Evolutionary conservation across 805 yeast genomes (phyloP).

Genomic region (Naumovozyma baii): DNA sequence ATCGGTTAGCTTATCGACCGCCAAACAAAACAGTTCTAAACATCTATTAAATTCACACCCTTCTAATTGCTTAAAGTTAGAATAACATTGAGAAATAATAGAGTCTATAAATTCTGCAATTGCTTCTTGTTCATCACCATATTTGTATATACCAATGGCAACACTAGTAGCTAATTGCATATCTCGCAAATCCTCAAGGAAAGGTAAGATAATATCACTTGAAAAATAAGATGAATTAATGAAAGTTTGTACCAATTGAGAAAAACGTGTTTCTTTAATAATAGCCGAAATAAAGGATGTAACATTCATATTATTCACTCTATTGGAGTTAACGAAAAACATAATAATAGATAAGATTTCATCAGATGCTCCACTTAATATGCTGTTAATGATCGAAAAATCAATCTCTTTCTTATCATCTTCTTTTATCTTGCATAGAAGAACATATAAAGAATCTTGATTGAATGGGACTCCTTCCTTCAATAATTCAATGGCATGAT

Average conservation of each 20-base stretch:
- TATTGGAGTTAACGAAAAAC: slow-evolving; percentile 6
- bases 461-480: not conserved
- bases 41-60: slow-evolving; percentile 6
- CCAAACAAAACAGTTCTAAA: slow-evolving; percentile 8
- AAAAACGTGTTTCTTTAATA: slow-evolving; percentile 2
- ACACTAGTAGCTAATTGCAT: slow-evolving; percentile 22
- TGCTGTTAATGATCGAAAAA: not conserved
- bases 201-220: slow-evolving; percentile 3
- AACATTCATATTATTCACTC: slow-evolving; percentile 6
- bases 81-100: not conserved
- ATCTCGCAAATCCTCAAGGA: slow-evolving; percentile 5
- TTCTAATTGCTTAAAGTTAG: not conserved
- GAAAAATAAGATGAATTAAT: slow-evolving; percentile 8
- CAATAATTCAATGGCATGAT: not conserved
- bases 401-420: not conserved
- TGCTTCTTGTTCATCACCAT: slow-evolving; percentile 5
- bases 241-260: slow-evolving; percentile 7
- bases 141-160: slow-evolving; percentile 16
- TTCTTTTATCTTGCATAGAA: slow-evolving; percentile 1
- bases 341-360: slow-evolving; percentile 1
- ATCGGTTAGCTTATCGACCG: slow-evolving; percentile 4
- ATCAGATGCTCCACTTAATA: not conserved
- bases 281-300: slow-evolving; percentile 4
- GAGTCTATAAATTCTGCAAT: slow-evolving; percentile 10
- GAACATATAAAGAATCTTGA: not conserved